These are phyloP conservation scores for Erodium trifolium DNA, from an alignment of 441 rosid genomes.

Conservation along the genomic window DNA sequence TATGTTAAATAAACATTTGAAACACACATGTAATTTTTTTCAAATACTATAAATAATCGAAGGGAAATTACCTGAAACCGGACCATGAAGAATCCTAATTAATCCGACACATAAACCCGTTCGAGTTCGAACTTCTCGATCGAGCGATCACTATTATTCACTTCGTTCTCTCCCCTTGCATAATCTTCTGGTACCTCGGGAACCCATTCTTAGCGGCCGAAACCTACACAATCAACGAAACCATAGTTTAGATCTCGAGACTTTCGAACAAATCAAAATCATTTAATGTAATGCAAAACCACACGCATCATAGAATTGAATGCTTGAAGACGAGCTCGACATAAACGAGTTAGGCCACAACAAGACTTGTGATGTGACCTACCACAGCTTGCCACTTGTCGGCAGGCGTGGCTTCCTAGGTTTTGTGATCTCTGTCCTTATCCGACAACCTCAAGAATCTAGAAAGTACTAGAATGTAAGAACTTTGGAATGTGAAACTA, in stretches of 20 bases:
- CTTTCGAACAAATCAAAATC: no score
- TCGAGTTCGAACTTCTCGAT: no score
- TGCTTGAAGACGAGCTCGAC: no score
- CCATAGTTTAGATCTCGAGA: neutral
- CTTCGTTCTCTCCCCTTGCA: constrained; percentile 49
- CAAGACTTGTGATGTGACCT: neutral
- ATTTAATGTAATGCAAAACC: neutral
- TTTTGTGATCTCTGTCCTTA: no score
- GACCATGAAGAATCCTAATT: constrained; percentile 14
- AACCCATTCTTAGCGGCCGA: constrained; percentile 33
- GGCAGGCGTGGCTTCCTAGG: neutral
- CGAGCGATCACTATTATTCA: constrained; percentile 21
- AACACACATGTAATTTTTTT: no score
- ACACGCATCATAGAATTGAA: neutral
- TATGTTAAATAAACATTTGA: no score
- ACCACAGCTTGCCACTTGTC: neutral
- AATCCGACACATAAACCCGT: no score
- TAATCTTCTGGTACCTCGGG: constrained; percentile 61
- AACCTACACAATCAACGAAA: constrained; percentile 32
- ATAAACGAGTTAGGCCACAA: neutral
- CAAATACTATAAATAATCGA: no score
- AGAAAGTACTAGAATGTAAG: no score
- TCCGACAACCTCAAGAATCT: no score
- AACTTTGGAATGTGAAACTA: no score
- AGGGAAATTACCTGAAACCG: constrained; percentile 24